A percentile compares a stretch with the other conserved stretches of the same genome.
These are phyloP conservation scores for Nakazawaea pomicola DNA, from an alignment of 805 yeast species.

Conservation along the genomic window DNA sequence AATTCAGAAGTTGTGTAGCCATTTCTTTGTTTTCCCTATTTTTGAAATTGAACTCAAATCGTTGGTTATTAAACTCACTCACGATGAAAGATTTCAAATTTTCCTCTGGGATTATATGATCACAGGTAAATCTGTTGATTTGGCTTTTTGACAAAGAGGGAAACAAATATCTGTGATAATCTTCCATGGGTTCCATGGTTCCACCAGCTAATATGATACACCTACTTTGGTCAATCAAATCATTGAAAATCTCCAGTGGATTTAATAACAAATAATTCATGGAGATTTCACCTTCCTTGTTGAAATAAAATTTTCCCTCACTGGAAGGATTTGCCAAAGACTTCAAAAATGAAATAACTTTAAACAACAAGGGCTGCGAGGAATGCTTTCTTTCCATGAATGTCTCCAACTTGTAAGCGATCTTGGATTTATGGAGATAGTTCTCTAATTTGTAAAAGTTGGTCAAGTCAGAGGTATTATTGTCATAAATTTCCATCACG, in stretches of 20 bases:
- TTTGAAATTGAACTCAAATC: conserved; percentile 65
- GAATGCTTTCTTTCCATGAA: conserved; percentile 43
- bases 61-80: conserved; percentile 8
- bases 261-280: conserved; percentile 74
- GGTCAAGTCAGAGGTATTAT: conserved; percentile 62
- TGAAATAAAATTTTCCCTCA: conserved; percentile 77
- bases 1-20: conserved; percentile 45
- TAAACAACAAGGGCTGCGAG: conserved; percentile 57
- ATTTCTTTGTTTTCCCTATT: conserved; percentile 44
- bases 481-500: conserved; percentile 47
- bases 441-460: conserved; percentile 64
- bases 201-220: conserved; percentile 89
- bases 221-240: conserved; percentile 56
- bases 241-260: conserved; percentile 66
- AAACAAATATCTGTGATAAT: conserved; percentile 59
- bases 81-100: conserved; percentile 54
- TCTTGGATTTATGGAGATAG: conserved; percentile 62
- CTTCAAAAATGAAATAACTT: conserved; percentile 57
- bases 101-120: conserved; percentile 73
- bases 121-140: conserved; percentile 62
- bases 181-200: conserved; percentile 87
- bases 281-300: conserved; percentile 27
- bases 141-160: conserved; percentile 43
- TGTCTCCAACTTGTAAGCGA: conserved; percentile 78
- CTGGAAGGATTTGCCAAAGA: conserved; percentile 66